Base-by-base conservation (phyloP, 2,329 filamentous ascomycete genomes). In the Coniella lustricola region DNA sequence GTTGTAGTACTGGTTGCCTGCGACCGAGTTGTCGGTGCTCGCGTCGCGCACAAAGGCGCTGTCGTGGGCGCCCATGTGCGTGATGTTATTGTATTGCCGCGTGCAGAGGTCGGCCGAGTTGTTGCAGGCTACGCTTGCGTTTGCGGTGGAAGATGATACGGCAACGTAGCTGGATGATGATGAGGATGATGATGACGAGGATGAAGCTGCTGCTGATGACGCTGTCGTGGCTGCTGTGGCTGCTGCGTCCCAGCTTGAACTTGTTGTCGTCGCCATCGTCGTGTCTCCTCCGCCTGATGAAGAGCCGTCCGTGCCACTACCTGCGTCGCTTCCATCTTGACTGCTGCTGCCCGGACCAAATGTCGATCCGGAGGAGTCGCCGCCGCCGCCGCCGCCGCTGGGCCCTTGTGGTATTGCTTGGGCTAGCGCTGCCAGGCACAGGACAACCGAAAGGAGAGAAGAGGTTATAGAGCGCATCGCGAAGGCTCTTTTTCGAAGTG, bases 21-120 rank as follows among this genome's bases (percentile, higher is more conserved):
- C 76, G 3, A 81, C 64, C 21, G 79, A 81, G 63, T 83, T 78
- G 52, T 67, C 70, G 1, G 80, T 84, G 48, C 73, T 75, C 21
- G 68, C 63, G 58, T 88, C 82, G 43, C 84, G 74, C 37, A 90
- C 64, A 62, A 90, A 90, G 10, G 85, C 74, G 52, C 79, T 82
- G 67, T 90, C 77, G 67, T 90, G 87, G 16, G 84, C 85, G 18
- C 86, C 86, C 60, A 91, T 78, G 63, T 90, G 77, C 3, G 87
- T 90, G 57, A 93, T 77, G 56, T 85, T 80, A 67, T 81, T 82
- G 70, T 93, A 93, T 16, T 77, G 68, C 54, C 79, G 79, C 53
- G 68, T 71, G 71, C 88, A 93, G 35, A 93, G 76, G 37, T 74
- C 69, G 0, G 86, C 85, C 1, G 85, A 89, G 72, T 91, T 91